These are phyloP conservation scores for Biscutella auriculata DNA, from an alignment of 441 rosid genomes.

Conservation along the genomic window DNA sequence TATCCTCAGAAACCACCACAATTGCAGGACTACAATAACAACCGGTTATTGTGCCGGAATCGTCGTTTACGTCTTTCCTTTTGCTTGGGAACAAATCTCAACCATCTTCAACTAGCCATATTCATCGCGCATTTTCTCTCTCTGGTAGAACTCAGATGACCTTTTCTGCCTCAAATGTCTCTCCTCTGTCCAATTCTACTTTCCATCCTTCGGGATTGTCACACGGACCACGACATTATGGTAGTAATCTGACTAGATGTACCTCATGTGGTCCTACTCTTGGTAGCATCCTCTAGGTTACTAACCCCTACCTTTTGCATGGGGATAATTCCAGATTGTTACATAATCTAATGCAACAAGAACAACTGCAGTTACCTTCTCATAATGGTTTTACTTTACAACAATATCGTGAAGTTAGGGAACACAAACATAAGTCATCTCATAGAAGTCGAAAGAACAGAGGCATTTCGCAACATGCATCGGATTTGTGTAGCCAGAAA, in stretches of 20 bases:
- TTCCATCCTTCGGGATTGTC: constrained; percentile 48
- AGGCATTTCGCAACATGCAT: constrained; percentile 58
- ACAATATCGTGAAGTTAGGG: constrained; percentile 40
- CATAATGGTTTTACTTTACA: constrained; percentile 48
- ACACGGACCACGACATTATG: constrained; percentile 38
- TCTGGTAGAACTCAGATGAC: constrained; percentile 43
- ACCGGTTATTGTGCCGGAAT: constrained; percentile 51
- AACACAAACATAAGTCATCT: constrained; percentile 55
- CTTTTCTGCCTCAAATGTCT: constrained; percentile 38
- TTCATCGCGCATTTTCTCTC: constrained; percentile 39
- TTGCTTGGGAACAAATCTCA: constrained; percentile 54
- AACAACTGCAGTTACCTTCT: constrained; percentile 33
- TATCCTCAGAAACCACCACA: constrained; percentile 64
- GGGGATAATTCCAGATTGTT: constrained; percentile 50
- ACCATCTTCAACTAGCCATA: constrained; percentile 42
- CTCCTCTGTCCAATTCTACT: constrained; percentile 47
- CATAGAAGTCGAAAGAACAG: constrained; percentile 45
- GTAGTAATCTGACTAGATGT: constrained; percentile 47
- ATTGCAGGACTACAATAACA: constrained; percentile 55
- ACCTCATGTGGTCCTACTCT: constrained; percentile 47
- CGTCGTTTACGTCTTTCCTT: constrained; percentile 65
- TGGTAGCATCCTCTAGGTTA: constrained; percentile 63
- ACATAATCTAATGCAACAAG: constrained; percentile 52
- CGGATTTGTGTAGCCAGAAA: constrained; percentile 65
- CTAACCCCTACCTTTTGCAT: constrained; percentile 28